phyloP scores from a whole-genome alignment of 2,329 filamentous ascomycete species.

The Trichoderma pleuroti region DNA sequence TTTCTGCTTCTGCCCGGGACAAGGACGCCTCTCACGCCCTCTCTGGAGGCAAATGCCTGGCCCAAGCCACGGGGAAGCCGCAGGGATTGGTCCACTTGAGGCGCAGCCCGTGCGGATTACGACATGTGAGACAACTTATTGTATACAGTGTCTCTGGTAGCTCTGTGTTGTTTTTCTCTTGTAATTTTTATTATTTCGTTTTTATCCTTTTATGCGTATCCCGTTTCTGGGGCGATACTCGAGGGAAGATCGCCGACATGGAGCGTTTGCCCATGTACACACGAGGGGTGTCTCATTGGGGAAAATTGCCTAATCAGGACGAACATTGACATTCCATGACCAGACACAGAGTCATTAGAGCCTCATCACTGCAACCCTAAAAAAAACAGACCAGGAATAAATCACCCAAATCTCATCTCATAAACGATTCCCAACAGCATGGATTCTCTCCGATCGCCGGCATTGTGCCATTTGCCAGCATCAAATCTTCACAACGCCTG shows the following conservation, averaged over 20 bases:
- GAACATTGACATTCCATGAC: constrained; percentile 3
- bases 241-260: not conserved
- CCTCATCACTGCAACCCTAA: not conserved
- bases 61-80: constrained; percentile 13
- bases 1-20: not conserved
- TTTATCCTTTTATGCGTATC: not conserved
- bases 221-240: not conserved
- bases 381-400: not conserved
- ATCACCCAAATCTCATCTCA: not conserved
- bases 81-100: constrained; percentile 9
- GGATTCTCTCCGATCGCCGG: not conserved
- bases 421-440: not conserved
- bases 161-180: not conserved
- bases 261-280: not conserved
- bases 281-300: not conserved
- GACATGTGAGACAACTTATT: constrained; percentile 16
- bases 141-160: constrained; percentile 9
- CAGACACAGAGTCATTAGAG: not conserved
- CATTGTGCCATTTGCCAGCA: not conserved
- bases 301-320: constrained; percentile 10
- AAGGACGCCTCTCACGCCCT: not conserved
- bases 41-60: not conserved
- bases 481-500: not conserved
- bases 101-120: constrained; percentile 17
- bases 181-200: not conserved